Percentiles rank a stretch among this genome's conserved stretches.
Evolutionary conservation across 2,329 filamentous ascomycete genomes (phyloP).

Genomic region (Phyllachora maydis): DNA sequence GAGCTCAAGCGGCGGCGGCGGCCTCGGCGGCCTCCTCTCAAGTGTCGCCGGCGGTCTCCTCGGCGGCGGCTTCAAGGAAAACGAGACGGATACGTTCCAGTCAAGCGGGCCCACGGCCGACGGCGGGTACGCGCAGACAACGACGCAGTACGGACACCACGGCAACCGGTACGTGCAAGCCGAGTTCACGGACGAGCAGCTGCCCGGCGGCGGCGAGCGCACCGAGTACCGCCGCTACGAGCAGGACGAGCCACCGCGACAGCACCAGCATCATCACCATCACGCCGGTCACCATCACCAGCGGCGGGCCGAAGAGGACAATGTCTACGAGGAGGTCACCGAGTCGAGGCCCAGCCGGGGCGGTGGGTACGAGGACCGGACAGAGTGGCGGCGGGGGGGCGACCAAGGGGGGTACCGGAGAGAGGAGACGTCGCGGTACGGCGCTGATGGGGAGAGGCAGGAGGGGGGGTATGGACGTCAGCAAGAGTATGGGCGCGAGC

Average conservation of each 20-base stretch:
- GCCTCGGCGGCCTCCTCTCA: slow-evolving; percentile 49
- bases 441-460: slow-evolving; percentile 6
- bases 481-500: slow-evolving; percentile 1
- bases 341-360: slow-evolving; percentile 18
- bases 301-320: slow-evolving; percentile 17
- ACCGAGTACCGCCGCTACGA: slow-evolving; percentile 43
- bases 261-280: slow-evolving; percentile 12
- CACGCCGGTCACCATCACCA: neutral
- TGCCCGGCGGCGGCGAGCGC: slow-evolving; percentile 31
- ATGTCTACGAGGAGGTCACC: slow-evolving; percentile 36
- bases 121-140: slow-evolving; percentile 37
- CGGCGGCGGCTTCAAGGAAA: slow-evolving; percentile 11
- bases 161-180: slow-evolving; percentile 38
- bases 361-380: slow-evolving; percentile 6
- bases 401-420: too few species aligned
- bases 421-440: too few species aligned
- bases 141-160: slow-evolving; percentile 38
- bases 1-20: slow-evolving; percentile 43
- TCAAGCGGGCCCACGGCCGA: slow-evolving; percentile 30
- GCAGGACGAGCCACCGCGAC: too few species aligned
- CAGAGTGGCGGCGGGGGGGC: too few species aligned
- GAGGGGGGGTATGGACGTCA: slow-evolving; percentile 5
- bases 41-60: slow-evolving; percentile 44
- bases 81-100: slow-evolving; percentile 29
- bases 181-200: slow-evolving; percentile 35